These are phyloP conservation scores for Penicillium goetzii DNA, from an alignment of 495 filamentous ascomycete species.

Conservation along the genomic window DNA sequence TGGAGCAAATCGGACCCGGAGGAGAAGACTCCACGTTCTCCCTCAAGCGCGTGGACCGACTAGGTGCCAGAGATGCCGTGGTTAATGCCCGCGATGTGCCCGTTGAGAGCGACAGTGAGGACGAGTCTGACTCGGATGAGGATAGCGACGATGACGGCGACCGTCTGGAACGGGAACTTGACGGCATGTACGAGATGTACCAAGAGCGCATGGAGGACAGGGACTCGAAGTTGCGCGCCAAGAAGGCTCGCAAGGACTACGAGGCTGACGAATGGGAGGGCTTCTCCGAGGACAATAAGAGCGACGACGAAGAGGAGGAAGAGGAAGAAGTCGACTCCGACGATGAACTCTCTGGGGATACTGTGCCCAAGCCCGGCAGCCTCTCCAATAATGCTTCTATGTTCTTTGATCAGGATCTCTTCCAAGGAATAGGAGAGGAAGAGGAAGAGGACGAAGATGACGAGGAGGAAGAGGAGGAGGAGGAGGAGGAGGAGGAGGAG, in stretches of 20 bases:
- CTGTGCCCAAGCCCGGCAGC: conserved; percentile 48
- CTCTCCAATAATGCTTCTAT: conserved; percentile 80
- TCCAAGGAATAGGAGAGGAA: conserved; percentile 72
- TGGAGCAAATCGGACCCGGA: conserved; percentile 80
- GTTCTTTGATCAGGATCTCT: conserved; percentile 96
- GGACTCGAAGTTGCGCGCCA: conserved; percentile 86
- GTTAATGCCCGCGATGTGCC: conserved; percentile 76
- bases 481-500: conserved; percentile 34
- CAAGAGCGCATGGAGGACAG: conserved; percentile 74
- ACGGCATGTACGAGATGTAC: conserved; percentile 83
- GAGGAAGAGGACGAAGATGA: conserved; percentile 49
- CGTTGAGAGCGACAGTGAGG: conserved; percentile 57
- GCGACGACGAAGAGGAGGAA: conserved; percentile 54
- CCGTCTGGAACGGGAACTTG: conserved; percentile 78
- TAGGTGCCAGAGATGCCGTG: conserved; percentile 68
- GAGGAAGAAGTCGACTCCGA: conserved; percentile 46
- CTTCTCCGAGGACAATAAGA: conserved; percentile 71
- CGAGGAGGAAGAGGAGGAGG: conserved; percentile 51
- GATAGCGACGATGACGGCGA: conserved; percentile 81
- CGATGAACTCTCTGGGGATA: conserved; percentile 57
- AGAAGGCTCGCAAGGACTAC: conserved; percentile 81
- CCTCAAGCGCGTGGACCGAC: conserved; percentile 76
- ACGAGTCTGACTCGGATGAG: conserved; percentile 61
- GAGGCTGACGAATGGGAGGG: conserved; percentile 91
- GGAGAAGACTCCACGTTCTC: conserved; percentile 83